Base-by-base conservation (phyloP, 306 rosid species). In the Dalbergia cultrata region DNA sequence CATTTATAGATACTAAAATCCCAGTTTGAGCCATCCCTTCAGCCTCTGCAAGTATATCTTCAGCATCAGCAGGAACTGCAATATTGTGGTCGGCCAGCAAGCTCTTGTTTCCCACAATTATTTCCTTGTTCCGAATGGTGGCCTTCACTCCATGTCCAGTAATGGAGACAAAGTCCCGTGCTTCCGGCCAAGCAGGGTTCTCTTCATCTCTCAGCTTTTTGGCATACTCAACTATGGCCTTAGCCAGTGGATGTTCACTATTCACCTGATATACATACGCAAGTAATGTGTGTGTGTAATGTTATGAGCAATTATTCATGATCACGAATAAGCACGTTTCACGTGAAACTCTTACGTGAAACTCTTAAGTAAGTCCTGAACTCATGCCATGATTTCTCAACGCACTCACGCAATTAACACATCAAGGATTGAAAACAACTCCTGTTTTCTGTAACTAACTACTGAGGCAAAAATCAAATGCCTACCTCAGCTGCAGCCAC, bases 101-200 rank as follows among this genome's bases (percentile, higher is more conserved):
- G 79, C 83, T 89, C 88, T 88, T 85, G 87, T 93, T 93, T 50
- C 96, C 97, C 31, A 93, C 85, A 3, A 90, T 84, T 74, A 90
- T 75, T 80, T 85, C 88, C 85, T 80, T 87, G 80, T 83, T 77
- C n/a, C 74, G 80, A 58, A 90, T 91, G 13, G 12, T 74, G 59
- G 91, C 96, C 85, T 88, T 91, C 45, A 93, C 94, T 80, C 97
- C 97, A 47, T 90, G 92, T 43, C 97, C 96, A 9, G 94, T 75
- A 60, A 93, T 75, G 80, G 97, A 88, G 39, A 78, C 78, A 68
- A 93, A 93, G 5, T 89, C 84, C 10, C 17, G 70, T 31, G 91
- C 92, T 83, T 93, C 92, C 8, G 92, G 86, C 92, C 90, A 89
- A 35, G 53, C 49, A 41, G 82, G 82, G 71, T 80, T 89, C 75